Evolutionary conservation across 768 basidiomycete genomes (phyloP).

Genomic region (Tricholoma terreum): DNA sequence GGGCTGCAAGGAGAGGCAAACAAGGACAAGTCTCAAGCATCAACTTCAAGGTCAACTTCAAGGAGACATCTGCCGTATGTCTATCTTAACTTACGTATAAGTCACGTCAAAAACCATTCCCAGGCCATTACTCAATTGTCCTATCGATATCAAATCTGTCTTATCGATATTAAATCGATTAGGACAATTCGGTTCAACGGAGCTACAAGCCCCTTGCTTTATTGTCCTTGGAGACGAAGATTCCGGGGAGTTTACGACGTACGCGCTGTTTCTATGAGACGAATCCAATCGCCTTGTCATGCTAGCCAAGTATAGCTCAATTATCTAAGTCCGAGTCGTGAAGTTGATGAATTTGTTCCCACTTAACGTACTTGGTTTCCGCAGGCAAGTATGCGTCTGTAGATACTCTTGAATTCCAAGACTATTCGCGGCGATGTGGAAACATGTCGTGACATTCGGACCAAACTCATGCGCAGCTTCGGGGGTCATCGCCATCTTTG

Average conservation of each 20-base stretch:
- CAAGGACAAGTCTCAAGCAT: too few relatives aligned
- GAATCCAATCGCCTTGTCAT: not conserved
- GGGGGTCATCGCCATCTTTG: too few relatives aligned
- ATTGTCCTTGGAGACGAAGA: not conserved
- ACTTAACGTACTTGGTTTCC: not conserved
- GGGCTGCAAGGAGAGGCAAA: too few relatives aligned
- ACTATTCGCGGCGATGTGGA: too few relatives aligned
- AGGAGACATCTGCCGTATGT: too few relatives aligned
- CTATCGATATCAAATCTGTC: not conserved
- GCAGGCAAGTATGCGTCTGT: too few relatives aligned
- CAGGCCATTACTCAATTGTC: not conserved
- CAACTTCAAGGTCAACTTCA: too few relatives aligned
- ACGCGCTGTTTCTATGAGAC: not conserved
- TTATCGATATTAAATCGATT: conserved; percentile 1
- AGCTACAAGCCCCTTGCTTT: not conserved
- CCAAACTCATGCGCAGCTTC: too few relatives aligned
- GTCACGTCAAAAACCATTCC: not conserved
- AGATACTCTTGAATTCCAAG: too few relatives aligned
- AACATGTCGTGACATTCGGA: too few relatives aligned
- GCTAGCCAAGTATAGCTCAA: not conserved
- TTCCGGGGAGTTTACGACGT: not conserved
- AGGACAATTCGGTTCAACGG: not conserved
- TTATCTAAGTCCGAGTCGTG: not conserved
- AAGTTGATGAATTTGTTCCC: too few relatives aligned
- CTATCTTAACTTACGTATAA: not conserved